Evolutionary conservation across 768 basidiomycete species (phyloP), one percentile per base, ranked within the genome.

Genomic region (Ramaria rubella): DNA sequence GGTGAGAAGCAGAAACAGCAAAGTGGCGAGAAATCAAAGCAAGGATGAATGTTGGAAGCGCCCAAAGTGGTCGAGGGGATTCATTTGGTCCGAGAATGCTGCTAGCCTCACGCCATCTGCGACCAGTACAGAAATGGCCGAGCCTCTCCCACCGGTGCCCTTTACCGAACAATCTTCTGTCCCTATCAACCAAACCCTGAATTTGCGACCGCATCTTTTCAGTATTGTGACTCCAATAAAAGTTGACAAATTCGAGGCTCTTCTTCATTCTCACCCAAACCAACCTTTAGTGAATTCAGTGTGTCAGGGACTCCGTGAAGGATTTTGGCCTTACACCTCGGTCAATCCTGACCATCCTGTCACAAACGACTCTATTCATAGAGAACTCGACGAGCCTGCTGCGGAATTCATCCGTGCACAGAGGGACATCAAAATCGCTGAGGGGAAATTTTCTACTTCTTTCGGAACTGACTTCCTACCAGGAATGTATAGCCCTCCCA

Each of bases 281-380:
- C 68, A 57, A 7, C 43, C 61, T 0, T 71, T 74, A 21, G 75
- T 78, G 0, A 5, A 59, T 0, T 77, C 72, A 0, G 51, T 52
- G 68, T 31, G 58, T 7, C 9, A 27, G 0, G 66, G 66, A 0
- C 62, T 80, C 0, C 54, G 62, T 0, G 61, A 72, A 1, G 77
- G 77, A 1, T 78, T 78, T 60, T 79, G 76, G 77, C 78, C 77
- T 0, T 73, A 58, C 53, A 71, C 71, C 0, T 57, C 70, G 12
- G 70, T 69, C 4, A 48, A 48, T 36, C 45, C 5, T 3, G 51
- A 45, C 0, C 19, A n/a, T 34, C 12, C 19, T 4, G 12, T 33
- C 31, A 34, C 36, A 4, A 4, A 38, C 19, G 12, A 50, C 29
- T 4, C 56, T 61, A 4, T 54, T 55, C 1, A 24, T 12, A 6